Evolutionary conservation across 1,284 basidiomycete genomes (phyloP).

Genomic region (Schizopora paradoxa): DNA sequence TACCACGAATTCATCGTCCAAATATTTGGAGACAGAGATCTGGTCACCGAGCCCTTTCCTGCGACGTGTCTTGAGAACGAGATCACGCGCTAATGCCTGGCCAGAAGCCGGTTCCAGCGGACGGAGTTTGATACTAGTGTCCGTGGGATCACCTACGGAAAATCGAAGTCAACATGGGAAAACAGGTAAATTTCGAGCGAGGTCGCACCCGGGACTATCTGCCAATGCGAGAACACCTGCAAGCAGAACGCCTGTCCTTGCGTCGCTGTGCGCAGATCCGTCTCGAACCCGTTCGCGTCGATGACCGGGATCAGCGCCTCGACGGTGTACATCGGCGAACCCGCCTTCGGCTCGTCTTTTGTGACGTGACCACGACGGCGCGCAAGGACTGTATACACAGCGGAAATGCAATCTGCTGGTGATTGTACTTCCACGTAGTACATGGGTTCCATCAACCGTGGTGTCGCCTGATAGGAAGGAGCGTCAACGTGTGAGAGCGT

Average conservation of each 20-base stretch:
- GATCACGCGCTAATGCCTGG: slow-evolving; percentile 85
- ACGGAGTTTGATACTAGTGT: slow-evolving; percentile 90
- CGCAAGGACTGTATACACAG: slow-evolving; percentile 96
- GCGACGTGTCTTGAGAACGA: slow-evolving; percentile 93
- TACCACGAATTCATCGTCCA: slow-evolving; percentile 91
- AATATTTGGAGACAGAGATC: slow-evolving; percentile 90
- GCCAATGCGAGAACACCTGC: slow-evolving; percentile 98
- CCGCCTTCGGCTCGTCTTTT: slow-evolving; percentile 95
- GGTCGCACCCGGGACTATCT: slow-evolving; percentile 81
- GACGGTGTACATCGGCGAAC: slow-evolving; percentile 95
- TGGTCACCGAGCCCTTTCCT: slow-evolving; percentile 93
- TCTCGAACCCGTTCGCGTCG: slow-evolving; percentile 98
- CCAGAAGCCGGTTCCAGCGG: slow-evolving; percentile 97
- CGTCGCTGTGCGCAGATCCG: slow-evolving; percentile 93
- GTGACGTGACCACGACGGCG: slow-evolving; percentile 96
- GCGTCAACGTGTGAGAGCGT: slow-evolving; percentile 15
- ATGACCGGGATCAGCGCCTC: slow-evolving; percentile 98
- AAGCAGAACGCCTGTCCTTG: slow-evolving; percentile 97
- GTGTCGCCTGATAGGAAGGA: slow-evolving; percentile 63
- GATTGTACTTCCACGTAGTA: slow-evolving; percentile 99
- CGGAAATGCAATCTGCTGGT: slow-evolving; percentile 96
- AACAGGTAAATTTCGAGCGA: background rate
- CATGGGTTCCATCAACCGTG: slow-evolving; percentile 92
- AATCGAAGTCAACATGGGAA: slow-evolving; percentile 20
- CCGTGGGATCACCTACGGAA: slow-evolving; percentile 82